Evolutionary conservation across 441 rosid genomes (phyloP), one percentile per base, ranked within the genome.

Genomic region (Eutrema salsugineum): DNA sequence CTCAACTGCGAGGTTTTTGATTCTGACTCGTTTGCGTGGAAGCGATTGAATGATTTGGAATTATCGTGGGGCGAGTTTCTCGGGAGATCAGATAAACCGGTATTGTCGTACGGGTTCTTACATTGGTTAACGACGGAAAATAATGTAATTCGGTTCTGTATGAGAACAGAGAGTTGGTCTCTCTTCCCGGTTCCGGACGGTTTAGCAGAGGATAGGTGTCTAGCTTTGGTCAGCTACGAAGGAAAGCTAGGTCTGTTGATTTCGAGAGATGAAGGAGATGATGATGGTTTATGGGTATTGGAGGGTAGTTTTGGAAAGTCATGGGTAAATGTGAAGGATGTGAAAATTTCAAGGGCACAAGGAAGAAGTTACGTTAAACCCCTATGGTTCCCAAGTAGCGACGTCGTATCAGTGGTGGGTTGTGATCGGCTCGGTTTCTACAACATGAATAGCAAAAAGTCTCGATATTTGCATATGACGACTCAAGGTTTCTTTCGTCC

Each of bases 101-200:
- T 44, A 3, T 44, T 2, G 5, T 6, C 44, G 1, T 57, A 44
- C 16, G n/a, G 28, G 46, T 32, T 14, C 17, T 15, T 68, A 57
- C 47, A 68, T 44, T 68, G 65, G 73, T 22, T 68, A 33, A 57
- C 47, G 1, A 0, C 6, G 2, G 0, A n/a, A 3, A 27, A 24
- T 4, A 16, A 47, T 47, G 49, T 70, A 49, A 35, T 59, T 5
- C 65, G 58, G 58, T 58, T 70, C 20, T 58, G 49, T 47, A 46
- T 70, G 40, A 38, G 9, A 59, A 70, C 73, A 6, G 59, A 70
- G 48, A 70, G 30, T 22, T 70, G 59, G 73, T 58, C 66, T 11
- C 2, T 4, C 6, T 47, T 70, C 1, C 19, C 48, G 6, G 39
- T 48, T 59, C 58, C 66, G 0, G 7, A 36, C 5, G 30, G 36